Evolutionary conservation across 495 filamentous ascomycete species (phyloP).

Genomic region (Platismatia glauca): DNA sequence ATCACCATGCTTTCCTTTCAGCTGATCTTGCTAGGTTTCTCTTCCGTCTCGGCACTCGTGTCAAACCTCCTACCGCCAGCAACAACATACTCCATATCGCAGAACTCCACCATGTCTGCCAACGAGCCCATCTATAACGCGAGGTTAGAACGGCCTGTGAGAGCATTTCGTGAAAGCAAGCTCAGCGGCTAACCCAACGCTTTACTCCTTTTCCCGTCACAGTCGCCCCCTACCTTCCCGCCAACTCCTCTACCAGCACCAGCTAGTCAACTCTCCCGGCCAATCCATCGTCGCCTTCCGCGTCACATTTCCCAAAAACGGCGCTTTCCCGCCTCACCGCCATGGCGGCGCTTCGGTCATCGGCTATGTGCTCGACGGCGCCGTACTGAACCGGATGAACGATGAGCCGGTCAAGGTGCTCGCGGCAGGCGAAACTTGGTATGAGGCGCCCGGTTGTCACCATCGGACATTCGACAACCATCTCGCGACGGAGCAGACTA

Average conservation of each 20-base stretch:
- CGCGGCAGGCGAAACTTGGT: background rate
- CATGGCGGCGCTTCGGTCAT: background rate
- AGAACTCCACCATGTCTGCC: background rate
- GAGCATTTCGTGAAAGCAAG: background rate
- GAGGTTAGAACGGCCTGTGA: background rate
- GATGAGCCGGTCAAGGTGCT: background rate
- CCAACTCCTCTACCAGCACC: background rate
- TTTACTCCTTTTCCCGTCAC: background rate
- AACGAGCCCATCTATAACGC: background rate
- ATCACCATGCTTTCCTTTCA: background rate
- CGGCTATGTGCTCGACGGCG: background rate
- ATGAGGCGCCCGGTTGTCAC: background rate
- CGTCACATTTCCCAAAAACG: background rate
- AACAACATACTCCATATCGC: background rate
- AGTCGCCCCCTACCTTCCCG: slow-evolving; percentile 2
- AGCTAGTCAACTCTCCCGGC: background rate
- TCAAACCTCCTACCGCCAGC: background rate
- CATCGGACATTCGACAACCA: background rate
- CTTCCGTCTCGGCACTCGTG: background rate
- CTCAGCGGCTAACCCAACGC: background rate
- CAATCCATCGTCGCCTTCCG: background rate
- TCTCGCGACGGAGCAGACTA: background rate
- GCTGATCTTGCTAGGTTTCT: background rate
- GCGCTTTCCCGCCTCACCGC: too few species aligned
- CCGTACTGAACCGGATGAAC: background rate